Conservation (phyloP, 805 yeast genomes). For the Starmerella stigmatis region DNA sequence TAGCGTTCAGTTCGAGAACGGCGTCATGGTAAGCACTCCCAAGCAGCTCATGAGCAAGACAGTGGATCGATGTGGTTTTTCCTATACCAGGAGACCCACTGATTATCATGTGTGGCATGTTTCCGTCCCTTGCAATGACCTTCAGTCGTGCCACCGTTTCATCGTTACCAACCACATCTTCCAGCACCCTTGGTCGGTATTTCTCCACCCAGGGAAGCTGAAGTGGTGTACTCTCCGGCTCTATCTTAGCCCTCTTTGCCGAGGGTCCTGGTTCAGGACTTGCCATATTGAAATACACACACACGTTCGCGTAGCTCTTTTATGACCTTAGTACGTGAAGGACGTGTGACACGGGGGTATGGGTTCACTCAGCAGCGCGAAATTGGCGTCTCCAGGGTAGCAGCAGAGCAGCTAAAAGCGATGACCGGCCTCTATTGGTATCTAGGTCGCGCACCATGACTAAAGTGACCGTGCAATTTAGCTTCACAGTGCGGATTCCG, state of each 20-base stretch:
- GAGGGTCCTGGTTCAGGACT: conserved; percentile 20
- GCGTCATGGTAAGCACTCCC: conserved; percentile 66
- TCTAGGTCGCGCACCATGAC: too few relatives aligned
- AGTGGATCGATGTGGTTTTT: conserved; percentile 85
- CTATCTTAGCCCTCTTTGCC: conserved; percentile 13
- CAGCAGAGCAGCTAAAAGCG: too few relatives aligned
- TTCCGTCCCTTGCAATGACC: conserved; percentile 82
- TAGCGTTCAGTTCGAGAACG: conserved; percentile 85
- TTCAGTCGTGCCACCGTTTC: conserved; percentile 79
- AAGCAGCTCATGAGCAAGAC: conserved; percentile 74
- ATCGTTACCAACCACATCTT: conserved; percentile 85
- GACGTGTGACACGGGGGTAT: too few relatives aligned
- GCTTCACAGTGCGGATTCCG: too few relatives aligned
- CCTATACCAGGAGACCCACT: conserved; percentile 96
- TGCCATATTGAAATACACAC: too few relatives aligned
- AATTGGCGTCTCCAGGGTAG: too few relatives aligned
- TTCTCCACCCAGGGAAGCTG: conserved; percentile 68
- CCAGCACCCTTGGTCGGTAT: conserved; percentile 68
- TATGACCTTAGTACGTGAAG: too few relatives aligned
- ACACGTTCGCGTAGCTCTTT: too few relatives aligned
- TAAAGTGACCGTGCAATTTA: too few relatives aligned
- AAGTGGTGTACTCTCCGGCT: conserved; percentile 1
- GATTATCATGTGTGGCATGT: conserved; percentile 92
- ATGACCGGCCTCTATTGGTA: too few relatives aligned
- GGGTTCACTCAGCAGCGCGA: too few relatives aligned